Percentiles rank a stretch among this genome's conserved stretches.
Conservation (phyloP, 306 rosid species). For the Quercus suber region DNA sequence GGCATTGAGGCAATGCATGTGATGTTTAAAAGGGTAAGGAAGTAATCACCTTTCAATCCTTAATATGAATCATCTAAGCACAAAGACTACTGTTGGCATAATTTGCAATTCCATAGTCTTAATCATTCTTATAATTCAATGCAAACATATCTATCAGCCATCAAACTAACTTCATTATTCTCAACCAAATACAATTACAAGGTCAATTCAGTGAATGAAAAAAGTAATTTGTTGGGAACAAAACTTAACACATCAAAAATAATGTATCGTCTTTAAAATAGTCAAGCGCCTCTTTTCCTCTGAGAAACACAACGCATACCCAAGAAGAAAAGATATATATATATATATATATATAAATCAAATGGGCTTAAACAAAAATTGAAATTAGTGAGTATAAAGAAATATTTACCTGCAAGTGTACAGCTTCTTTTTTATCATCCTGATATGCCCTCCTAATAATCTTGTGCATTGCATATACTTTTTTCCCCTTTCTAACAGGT, state of each 20-base stretch:
- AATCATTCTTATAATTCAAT: too few species aligned
- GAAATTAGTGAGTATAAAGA: too few species aligned
- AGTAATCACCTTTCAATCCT: neutral
- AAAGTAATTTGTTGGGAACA: neutral
- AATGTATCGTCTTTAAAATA: slow-evolving; percentile 76
- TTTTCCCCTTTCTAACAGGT: neutral
- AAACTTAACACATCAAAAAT: slow-evolving; percentile 62
- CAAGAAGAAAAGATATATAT: too few species aligned
- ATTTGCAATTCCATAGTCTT: too few species aligned
- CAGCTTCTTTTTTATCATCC: slow-evolving; percentile 95
- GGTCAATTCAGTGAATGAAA: too few species aligned
- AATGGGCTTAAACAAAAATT: too few species aligned
- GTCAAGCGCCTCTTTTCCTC: slow-evolving; percentile 80
- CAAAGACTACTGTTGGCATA: neutral
- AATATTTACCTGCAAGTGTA: slow-evolving; percentile 77
- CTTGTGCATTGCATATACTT: slow-evolving; percentile 6
- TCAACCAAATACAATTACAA: too few species aligned
- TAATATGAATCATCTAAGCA: neutral
- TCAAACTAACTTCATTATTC: too few species aligned
- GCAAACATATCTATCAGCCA: too few species aligned
- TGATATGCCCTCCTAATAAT: slow-evolving; percentile 86
- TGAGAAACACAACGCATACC: slow-evolving; percentile 13
- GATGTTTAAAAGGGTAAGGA: neutral
- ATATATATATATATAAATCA: too few species aligned
- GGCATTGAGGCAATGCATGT: neutral